phyloP scores from a whole-genome alignment of 352 stramenopile species.

The Phytophthora nicotianae region DNA sequence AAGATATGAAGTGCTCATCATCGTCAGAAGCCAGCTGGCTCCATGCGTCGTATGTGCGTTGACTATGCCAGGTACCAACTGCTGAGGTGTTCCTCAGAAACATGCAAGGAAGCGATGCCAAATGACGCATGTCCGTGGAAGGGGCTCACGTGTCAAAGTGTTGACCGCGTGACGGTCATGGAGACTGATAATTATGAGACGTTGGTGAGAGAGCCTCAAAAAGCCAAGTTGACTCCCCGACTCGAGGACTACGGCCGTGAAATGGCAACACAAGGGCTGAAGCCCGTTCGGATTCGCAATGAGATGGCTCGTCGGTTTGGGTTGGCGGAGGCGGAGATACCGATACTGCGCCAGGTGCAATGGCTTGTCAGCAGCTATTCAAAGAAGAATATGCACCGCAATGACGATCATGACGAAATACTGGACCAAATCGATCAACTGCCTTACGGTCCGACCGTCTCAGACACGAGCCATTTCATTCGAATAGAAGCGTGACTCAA shows the following conservation, averaged over 20 bases:
- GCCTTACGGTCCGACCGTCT: too few species aligned
- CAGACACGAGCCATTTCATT: too few species aligned
- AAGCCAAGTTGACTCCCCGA: background rate
- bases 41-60: too few species aligned
- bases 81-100: conserved; percentile 2
- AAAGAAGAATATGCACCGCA: background rate
- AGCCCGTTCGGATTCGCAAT: background rate
- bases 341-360: conserved; percentile 1
- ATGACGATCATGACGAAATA: background rate
- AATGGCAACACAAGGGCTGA: background rate
- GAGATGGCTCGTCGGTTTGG: background rate
- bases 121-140: background rate
- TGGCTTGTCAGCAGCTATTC: background rate
- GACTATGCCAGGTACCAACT: background rate
- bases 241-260: conserved; percentile 3
- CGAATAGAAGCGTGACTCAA: too few species aligned
- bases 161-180: conserved; percentile 1
- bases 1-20: too few species aligned
- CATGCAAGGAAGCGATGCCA: background rate
- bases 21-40: too few species aligned
- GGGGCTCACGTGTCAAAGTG: conserved; percentile 1
- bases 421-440: background rate
- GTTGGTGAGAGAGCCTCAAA: background rate
- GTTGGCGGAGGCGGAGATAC: background rate
- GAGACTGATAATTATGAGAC: background rate